Evolutionary conservation across 305 asterid genomes (phyloP), one percentile per base, ranked within the genome.

Genomic region (Andrographis paniculata): DNA sequence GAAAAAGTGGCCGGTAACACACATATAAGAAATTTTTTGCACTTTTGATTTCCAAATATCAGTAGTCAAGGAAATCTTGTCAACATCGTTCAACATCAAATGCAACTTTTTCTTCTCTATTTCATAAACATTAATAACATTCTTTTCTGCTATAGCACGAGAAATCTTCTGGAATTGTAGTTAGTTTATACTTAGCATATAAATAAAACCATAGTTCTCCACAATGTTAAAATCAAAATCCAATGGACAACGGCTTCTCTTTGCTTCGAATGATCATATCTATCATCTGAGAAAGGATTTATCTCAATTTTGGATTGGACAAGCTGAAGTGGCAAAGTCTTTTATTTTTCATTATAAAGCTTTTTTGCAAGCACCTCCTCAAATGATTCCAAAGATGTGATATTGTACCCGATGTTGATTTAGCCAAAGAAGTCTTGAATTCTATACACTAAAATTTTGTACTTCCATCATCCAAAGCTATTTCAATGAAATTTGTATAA

Each of bases 1-100:
- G 15, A 57, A 40, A 48, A 47, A 46, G 35, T 57, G 62, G 13
- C 14, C 55, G 0, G 42, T 24, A 28, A 41, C 50, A 50, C 18
- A 50, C 45, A 19, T 24, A 8, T 50, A 8, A 17, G 45, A 58
- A 7, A 49, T 17, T 23, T 49, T 49, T 41, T 48, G 43, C 31
- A 20, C 42, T 14, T 55, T 43, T 2, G 60, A 43, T 27, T 55
- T 44, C 60, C 45, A 55, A 30, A 38, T 52, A 17, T 52, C 1
- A 21, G 12, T 20, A 23, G 24, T 55, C 20, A 55, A 31, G 14
- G 60, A 55, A 24, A 24, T 24, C 43, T 30, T 55, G 11, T 31
- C 20, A 35, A 55, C 14, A 20, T 30, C 27, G 6, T 30, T 16
- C 48, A 42, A 42, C 22, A 17, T 1, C 1, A 12, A 16, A 6